Base-by-base conservation (phyloP, 129 eudicot species). In the Centaurea solstitialis region DNA sequence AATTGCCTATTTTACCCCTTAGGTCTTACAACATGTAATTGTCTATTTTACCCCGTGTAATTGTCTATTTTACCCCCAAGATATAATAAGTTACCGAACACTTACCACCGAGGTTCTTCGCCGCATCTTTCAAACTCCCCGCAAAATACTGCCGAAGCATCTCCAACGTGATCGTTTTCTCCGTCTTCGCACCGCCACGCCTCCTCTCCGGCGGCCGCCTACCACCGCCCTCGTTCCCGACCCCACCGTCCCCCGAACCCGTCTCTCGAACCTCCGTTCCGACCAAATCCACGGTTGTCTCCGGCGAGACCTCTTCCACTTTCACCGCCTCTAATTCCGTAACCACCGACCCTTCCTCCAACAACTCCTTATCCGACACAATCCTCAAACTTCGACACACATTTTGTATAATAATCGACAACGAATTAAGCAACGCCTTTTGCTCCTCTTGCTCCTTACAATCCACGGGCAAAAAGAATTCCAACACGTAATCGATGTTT, bases 121-220 rank as follows among this genome's bases (percentile, higher is more conserved):
- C 99, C 28, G 99, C 99, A 70, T 95, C 99, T 85, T 93, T 95
- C 28, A 95, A 76, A 83, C 99, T 95, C 18, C 99, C 99, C 9
- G 99, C 97, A 88, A 95, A 95, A 86, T 95, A 89, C 80, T 95
- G 97, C 82, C 90, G 85, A 50, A 95, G 92, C 87, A 93, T 87
- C 69, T 93, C 86, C 87, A 93, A 80, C 9, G 91, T 91, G 59
- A 95, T 89, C 28, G 87, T 77, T 79, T 95, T 95, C 80, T 95
- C 99, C 12, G 93, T 89, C 76, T 89, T 91, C 8, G 77, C 10
- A 43, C 86, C 82, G 0, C 86, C 86, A 7, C 97, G 97, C 62
- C 87, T 86, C 53, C 85, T 91, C 84, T 93, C 98, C 7, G 85
- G 86, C 33, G 79, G 72, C 82, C 84, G 83, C 73, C 21, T 83